Base-by-base conservation (phyloP, 768 basidiomycete species). In the Tricholomella constricta region DNA sequence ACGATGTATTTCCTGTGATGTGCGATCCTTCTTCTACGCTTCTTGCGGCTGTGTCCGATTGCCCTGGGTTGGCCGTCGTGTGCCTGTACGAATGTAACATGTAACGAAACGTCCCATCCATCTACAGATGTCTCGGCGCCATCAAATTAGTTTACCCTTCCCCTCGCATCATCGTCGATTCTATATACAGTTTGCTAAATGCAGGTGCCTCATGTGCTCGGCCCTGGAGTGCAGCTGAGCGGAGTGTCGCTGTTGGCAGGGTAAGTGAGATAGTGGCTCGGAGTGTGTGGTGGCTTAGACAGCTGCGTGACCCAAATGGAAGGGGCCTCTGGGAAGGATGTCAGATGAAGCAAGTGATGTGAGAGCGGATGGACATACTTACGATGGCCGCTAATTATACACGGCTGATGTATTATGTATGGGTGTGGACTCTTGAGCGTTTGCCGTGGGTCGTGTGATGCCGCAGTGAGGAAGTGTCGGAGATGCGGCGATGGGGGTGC, bases 1-100 rank as follows among this genome's bases (percentile, higher is more conserved):
- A 61, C 45, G 23, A 64, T 67, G 64, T 67, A 62, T 48, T 65
- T 65, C 47, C 42, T 67, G 54, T 62, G 48, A 59, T 27, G 15
- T 15, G 17, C 25, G 17, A 37, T 45, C 15, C 45, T 48, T 35
- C 23, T 15, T 14, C 17, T 54, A 51, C n/a, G 17, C 23, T 42
- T 19, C 31, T 42, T 20, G 41, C 20, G 38, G 27, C 48, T 50
- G 12, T 6, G 15, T 23, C 19, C 17, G 23, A 44, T 43, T 44
- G 41, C 43, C 43, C 6, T 17, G 31, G 35, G 19, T 45, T 22
- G 26, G 26, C 37, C 26, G 27, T 41, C 15, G 17, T 26, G 12
- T 46, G 27, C 48, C n/a, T 25, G 19, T 36, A 54, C 31, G 14
- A 32, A 10, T 54, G 53, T 54, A 48, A 54, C 46, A 54, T 36